Base-by-base conservation (phyloP, 2,329 filamentous ascomycete species). In the Clarireedia hainanense region DNA sequence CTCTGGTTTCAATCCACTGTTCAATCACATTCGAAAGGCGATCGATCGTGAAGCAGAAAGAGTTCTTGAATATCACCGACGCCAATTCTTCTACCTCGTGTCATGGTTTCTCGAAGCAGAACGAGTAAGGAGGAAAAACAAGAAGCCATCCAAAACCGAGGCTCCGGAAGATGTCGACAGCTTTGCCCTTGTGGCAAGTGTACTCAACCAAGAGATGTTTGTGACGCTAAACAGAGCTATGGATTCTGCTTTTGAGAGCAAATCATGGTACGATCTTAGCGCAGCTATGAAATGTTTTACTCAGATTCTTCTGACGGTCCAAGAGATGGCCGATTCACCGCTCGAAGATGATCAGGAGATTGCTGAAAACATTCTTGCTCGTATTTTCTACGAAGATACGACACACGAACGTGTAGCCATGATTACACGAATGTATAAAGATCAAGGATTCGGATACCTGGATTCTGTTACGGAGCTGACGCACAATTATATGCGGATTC, bases 311-410 rank as follows among this genome's bases (percentile, higher is more conserved):
- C 78, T 96, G 26, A 96, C 91, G 0, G 87, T 97, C 2, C 91
- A 96, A 65, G 89, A 95, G 59, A 97, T 99, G 91, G 78, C 85
- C 1, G 83, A 88, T 47, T 94, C 89, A 1, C 79, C 81, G 0
- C 80, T 89, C 30, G 91, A 96, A 60, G 91, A 96, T n/a, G 89
- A 99, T 63, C 88, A 95, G 67, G 94, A 97, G 64, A 97, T 99
- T 69, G 92, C 94, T 0, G 92, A 99, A 69, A 99, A 99, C 64
- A 96, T 95, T 12, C 83, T 96, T 52, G 95, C 88, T 65, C 89
- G 92, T 59, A 89, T 99, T n/a, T 99, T 99, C 70, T 99, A 99
- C 72, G 94, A 99, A 71, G 91, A 97, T 67, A 83, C 89, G 0
- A 96, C 91, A 0, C 91, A 99, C 66, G 92, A 99, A 59, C 80